Percentiles rank a stretch among this genome's conserved stretches.
Conservation (phyloP, 768 basidiomycete genomes). For the Lentinula sp. region DNA sequence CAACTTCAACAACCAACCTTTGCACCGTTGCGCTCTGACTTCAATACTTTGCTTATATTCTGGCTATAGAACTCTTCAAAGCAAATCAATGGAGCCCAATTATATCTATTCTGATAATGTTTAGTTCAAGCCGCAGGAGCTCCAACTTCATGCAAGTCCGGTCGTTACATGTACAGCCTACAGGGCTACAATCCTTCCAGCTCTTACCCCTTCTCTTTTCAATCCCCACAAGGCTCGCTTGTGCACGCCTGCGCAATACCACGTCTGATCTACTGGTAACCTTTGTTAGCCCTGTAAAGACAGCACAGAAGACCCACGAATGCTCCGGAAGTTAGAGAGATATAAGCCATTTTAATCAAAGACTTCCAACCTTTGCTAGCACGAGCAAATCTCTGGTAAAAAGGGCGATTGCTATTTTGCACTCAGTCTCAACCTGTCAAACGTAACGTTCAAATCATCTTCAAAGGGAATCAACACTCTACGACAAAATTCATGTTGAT, state of each 20-base stretch:
- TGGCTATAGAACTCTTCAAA: too few relatives aligned
- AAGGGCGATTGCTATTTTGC: too few relatives aligned
- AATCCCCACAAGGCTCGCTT: neutral
- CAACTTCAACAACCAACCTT: too few relatives aligned
- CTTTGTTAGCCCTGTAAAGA: too few relatives aligned
- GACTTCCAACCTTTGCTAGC: neutral
- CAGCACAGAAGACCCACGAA: neutral
- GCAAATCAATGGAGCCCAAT: too few relatives aligned
- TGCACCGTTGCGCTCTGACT: too few relatives aligned
- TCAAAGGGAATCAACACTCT: neutral
- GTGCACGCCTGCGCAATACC: neutral
- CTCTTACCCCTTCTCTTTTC: too few relatives aligned
- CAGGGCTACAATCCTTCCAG: neutral
- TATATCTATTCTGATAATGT: neutral
- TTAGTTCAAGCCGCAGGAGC: neutral
- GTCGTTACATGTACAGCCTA: neutral
- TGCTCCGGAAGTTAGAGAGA: neutral
- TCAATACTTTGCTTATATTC: too few relatives aligned
- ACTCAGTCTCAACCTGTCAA: neutral
- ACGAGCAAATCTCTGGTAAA: too few relatives aligned
- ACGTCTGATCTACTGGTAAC: too few relatives aligned
- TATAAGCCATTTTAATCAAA: neutral
- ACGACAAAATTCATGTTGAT: neutral
- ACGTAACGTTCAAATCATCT: neutral
- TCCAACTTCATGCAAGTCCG: neutral